Percentiles rank a stretch among this genome's conserved stretches.
These are phyloP conservation scores for Apiotrichum akiyoshidainum DNA, from an alignment of 1,284 basidiomycete species.

Conservation along the genomic window DNA sequence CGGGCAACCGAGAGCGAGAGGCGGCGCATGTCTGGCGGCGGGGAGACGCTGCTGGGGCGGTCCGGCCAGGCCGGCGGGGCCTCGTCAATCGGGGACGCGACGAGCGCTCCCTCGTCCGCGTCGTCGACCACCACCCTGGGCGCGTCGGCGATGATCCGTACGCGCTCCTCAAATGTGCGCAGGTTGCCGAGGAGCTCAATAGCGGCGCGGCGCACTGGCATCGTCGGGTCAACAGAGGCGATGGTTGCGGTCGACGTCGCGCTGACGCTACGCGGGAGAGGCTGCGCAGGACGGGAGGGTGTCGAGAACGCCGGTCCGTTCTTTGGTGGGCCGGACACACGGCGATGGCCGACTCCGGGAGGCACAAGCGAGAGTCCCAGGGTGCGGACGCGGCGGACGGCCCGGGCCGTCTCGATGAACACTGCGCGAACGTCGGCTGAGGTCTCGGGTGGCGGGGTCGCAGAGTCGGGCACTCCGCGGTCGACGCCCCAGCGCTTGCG, in stretches of 20 bases:
- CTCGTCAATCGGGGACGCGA: conserved; percentile 7
- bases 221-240: conserved; percentile 2
- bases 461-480: background rate
- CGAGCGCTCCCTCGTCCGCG: background rate
- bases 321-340: conserved; percentile 8
- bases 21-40: conserved; percentile 5
- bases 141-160: conserved; percentile 22
- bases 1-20: conserved; percentile 1
- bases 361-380: conserved; percentile 27
- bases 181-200: conserved; percentile 44
- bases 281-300: conserved; percentile 32
- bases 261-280: background rate
- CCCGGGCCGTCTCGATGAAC: conserved; percentile 30
- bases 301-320: conserved; percentile 26
- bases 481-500: conserved; percentile 9
- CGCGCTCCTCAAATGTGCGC: conserved; percentile 40
- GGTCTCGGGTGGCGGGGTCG: conserved; percentile 15
- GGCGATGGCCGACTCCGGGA: conserved; percentile 1
- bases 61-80: background rate
- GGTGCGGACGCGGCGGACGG: conserved; percentile 35
- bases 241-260: background rate
- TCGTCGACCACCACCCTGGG: conserved; percentile 16
- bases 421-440: conserved; percentile 11
- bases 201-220: conserved; percentile 30
- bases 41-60: background rate